These are phyloP conservation scores for Podosphaera xanthii DNA, from an alignment of 2,329 filamentous ascomycete species.

Conservation along the genomic window DNA sequence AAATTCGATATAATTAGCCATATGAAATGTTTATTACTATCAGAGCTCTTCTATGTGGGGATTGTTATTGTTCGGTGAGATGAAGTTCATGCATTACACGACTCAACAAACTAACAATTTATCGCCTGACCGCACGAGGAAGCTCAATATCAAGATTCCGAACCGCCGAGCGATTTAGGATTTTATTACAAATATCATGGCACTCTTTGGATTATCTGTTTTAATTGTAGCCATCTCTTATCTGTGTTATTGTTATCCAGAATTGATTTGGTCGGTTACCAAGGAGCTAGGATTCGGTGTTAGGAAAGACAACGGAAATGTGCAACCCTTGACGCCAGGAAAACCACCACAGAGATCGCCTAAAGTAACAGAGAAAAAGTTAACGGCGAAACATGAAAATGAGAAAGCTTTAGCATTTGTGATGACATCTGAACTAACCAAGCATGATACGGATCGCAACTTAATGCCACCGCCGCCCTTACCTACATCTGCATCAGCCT, in stretches of 20 bases:
- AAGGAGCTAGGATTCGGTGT: background rate
- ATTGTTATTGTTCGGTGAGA: background rate
- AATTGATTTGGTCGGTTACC: background rate
- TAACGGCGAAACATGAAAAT: background rate
- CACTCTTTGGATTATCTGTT: slow-evolving; percentile 35
- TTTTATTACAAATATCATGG: slow-evolving; percentile 20
- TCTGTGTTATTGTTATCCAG: slow-evolving; percentile 23
- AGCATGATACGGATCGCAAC: slow-evolving; percentile 14
- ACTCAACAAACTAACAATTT: background rate
- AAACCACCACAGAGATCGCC: background rate
- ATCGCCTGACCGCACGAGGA: background rate
- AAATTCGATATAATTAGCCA: background rate
- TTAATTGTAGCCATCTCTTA: slow-evolving; percentile 36
- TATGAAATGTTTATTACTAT: background rate
- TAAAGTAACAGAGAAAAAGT: background rate
- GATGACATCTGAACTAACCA: slow-evolving; percentile 1
- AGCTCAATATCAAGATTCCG: background rate
- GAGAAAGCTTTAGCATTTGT: background rate
- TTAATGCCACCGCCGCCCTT: slow-evolving; percentile 19
- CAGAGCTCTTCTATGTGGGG: background rate
- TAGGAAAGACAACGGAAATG: slow-evolving; percentile 4
- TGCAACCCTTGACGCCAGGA: background rate
- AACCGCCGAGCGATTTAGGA: slow-evolving; percentile 5
- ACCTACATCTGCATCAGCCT: background rate
- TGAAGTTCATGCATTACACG: background rate